phyloP scores from a whole-genome alignment of 2,329 filamentous ascomycete genomes.

The Aaosphaeria pasadenensis region DNA sequence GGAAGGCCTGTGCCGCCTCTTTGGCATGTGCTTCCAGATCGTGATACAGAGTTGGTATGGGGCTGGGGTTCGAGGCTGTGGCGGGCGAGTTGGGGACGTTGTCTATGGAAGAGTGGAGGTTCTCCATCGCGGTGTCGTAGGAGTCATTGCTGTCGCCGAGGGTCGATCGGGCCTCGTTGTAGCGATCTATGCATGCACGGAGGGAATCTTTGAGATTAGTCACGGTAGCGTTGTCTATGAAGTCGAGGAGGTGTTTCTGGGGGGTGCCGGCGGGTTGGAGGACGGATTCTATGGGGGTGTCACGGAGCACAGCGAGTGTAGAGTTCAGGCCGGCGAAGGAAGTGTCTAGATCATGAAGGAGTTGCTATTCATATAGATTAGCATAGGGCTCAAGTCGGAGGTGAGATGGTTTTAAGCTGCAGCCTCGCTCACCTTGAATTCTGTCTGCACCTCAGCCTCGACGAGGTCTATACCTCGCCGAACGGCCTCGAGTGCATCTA shows the following conservation, averaged over 20 bases:
- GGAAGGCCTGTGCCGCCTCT: conserved; percentile 76
- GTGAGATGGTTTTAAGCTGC: background rate
- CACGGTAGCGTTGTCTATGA: conserved; percentile 71
- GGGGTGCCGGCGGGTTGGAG: conserved; percentile 54
- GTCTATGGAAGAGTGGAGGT: conserved; percentile 33
- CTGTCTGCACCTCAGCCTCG: conserved; percentile 40
- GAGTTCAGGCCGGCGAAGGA: conserved; percentile 63
- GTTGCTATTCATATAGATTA: conserved; percentile 33
- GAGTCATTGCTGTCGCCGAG: conserved; percentile 55
- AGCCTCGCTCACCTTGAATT: conserved; percentile 40
- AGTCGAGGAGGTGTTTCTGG: conserved; percentile 67
- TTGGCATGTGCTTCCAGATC: conserved; percentile 70
- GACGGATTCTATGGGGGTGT: conserved; percentile 61
- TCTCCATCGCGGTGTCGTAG: conserved; percentile 69
- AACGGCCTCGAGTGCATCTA: conserved; percentile 43
- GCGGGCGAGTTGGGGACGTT: conserved; percentile 29
- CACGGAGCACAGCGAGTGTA: conserved; percentile 64
- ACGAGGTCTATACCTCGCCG: conserved; percentile 42
- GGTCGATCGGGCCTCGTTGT: conserved; percentile 65
- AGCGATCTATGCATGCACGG: conserved; percentile 67
- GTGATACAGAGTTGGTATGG: conserved; percentile 47
- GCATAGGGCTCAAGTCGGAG: background rate
- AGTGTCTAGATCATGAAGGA: conserved; percentile 64
- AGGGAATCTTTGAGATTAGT: conserved; percentile 63
- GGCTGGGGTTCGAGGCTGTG: conserved; percentile 30